Conservation (phyloP, 352 stramenopile species). For the Globisporangium emineosum region DNA sequence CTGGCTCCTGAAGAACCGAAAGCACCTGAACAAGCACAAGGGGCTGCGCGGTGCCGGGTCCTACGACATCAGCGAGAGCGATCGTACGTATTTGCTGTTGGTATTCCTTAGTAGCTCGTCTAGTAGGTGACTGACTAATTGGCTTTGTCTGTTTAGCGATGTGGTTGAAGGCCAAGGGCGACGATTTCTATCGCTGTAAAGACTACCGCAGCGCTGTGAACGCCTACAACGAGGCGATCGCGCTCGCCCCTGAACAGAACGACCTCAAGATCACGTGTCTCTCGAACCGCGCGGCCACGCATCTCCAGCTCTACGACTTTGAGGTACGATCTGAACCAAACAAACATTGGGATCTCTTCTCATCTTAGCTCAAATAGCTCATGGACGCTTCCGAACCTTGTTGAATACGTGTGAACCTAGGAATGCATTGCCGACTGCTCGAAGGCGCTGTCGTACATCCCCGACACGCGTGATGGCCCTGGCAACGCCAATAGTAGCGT, state of each 20-base stretch:
- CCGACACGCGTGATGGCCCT: conserved; percentile 41
- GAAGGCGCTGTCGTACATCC: conserved; percentile 57
- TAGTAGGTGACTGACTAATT: not conserved
- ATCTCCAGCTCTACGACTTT: conserved; percentile 56
- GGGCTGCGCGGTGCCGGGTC: conserved; percentile 38
- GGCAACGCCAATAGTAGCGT: conserved; percentile 4
- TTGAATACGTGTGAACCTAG: conserved; percentile 20
- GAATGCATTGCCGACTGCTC: conserved; percentile 69
- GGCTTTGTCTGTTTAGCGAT: conserved; percentile 33
- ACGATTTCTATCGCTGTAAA: conserved; percentile 73
- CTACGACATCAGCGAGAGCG: conserved; percentile 84
- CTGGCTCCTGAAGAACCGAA: conserved; percentile 82
- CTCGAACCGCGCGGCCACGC: conserved; percentile 67
- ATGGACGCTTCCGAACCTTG: too few species aligned
- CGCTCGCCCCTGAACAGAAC: conserved; percentile 28
- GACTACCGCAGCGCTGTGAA: conserved; percentile 71
- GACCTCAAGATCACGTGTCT: conserved; percentile 52
- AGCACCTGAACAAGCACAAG: conserved; percentile 73
- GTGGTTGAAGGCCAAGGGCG: conserved; percentile 86
- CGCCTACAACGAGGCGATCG: conserved; percentile 64
- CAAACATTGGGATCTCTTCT: not conserved
- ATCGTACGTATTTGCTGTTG: conserved; percentile 41
- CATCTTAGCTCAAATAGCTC: too few species aligned
- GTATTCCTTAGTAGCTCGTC: not conserved
- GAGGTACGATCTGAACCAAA: conserved; percentile 21